A percentile compares a stretch with the other conserved stretches of the same genome.
Evolutionary conservation across 2,329 filamentous ascomycete genomes (phyloP).

Genomic region (Chaetomium strumarium): DNA sequence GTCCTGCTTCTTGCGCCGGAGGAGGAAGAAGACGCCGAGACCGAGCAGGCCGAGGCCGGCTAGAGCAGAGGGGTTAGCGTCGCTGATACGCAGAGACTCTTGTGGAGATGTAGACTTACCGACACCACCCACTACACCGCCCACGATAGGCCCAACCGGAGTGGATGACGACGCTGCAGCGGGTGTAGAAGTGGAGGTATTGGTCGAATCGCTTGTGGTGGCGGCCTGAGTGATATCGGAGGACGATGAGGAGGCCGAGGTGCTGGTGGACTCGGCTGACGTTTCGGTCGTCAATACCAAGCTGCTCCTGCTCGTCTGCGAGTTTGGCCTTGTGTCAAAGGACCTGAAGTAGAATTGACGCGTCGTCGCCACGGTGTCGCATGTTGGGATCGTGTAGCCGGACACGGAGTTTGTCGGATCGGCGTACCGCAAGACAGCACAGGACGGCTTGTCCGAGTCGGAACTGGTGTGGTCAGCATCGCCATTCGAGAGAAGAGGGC

Average conservation of each 20-base stretch:
- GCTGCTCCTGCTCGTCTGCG: background rate
- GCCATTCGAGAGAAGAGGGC: background rate
- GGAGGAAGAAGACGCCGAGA: slow-evolving; percentile 16
- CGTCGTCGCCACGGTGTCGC: slow-evolving; percentile 5
- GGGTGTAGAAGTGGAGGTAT: background rate
- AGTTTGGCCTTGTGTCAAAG: background rate
- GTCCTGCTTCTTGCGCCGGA: slow-evolving; percentile 12
- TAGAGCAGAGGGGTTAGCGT: background rate
- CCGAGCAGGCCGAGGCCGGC: slow-evolving; percentile 14
- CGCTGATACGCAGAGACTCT: background rate
- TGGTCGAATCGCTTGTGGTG: background rate
- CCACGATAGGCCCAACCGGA: slow-evolving; percentile 17
- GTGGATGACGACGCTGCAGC: background rate
- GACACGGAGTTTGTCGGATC: slow-evolving; percentile 5
- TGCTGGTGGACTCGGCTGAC: slow-evolving; percentile 8
- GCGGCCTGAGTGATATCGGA: background rate
- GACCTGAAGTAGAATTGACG: slow-evolving; percentile 3
- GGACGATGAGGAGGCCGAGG: slow-evolving; percentile 23
- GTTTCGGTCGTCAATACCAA: background rate
- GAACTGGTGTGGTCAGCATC: slow-evolving; percentile 12
- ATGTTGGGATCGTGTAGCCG: slow-evolving; percentile 17
- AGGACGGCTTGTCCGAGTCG: slow-evolving; percentile 9
- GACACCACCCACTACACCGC: slow-evolving; percentile 20
- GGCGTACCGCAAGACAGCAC: slow-evolving; percentile 12
- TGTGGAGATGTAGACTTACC: slow-evolving; percentile 4